These are phyloP conservation scores for Exophiala mesophila DNA, from an alignment of 2,329 filamentous ascomycete genomes.

Conservation along the genomic window DNA sequence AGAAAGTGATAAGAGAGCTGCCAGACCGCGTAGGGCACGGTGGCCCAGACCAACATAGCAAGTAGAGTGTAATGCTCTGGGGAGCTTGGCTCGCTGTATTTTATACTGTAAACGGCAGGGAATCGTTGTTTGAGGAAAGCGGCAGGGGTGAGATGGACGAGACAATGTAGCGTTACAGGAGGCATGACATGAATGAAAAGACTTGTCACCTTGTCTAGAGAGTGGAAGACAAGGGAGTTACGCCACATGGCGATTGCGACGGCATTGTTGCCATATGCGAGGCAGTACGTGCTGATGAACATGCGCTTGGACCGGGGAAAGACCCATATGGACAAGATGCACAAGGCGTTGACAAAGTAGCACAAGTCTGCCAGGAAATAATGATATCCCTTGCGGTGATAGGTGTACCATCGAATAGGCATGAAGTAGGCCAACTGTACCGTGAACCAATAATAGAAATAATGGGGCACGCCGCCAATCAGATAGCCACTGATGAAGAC, in stretches of 20 bases:
- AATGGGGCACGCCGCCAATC: slow-evolving; percentile 76
- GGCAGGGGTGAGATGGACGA: slow-evolving; percentile 73
- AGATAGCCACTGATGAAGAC: slow-evolving; percentile 96
- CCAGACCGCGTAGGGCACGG: slow-evolving; percentile 88
- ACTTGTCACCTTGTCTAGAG: slow-evolving; percentile 91
- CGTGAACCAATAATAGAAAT: slow-evolving; percentile 92
- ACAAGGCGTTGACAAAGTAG: slow-evolving; percentile 92
- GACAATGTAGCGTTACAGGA: slow-evolving; percentile 83
- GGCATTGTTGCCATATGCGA: slow-evolving; percentile 94
- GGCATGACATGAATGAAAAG: slow-evolving; percentile 99
- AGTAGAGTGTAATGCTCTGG: slow-evolving; percentile 72
- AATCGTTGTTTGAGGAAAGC: slow-evolving; percentile 65
- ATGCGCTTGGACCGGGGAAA: slow-evolving; percentile 87
- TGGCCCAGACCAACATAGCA: slow-evolving; percentile 92
- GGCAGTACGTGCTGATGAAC: slow-evolving; percentile 85
- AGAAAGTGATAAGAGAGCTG: slow-evolving; percentile 89
- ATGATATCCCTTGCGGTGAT: slow-evolving; percentile 86
- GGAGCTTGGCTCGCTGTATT: slow-evolving; percentile 61
- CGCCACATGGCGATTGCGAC: slow-evolving; percentile 99
- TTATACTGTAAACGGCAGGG: slow-evolving; percentile 80
- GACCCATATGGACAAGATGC: slow-evolving; percentile 77
- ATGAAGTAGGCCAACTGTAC: slow-evolving; percentile 87
- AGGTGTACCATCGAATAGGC: slow-evolving; percentile 89
- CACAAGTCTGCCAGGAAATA: slow-evolving; percentile 97
- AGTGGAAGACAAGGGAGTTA: slow-evolving; percentile 97